Conservation (phyloP, 495 filamentous ascomycete species). For the Amorphotheca resinae region DNA sequence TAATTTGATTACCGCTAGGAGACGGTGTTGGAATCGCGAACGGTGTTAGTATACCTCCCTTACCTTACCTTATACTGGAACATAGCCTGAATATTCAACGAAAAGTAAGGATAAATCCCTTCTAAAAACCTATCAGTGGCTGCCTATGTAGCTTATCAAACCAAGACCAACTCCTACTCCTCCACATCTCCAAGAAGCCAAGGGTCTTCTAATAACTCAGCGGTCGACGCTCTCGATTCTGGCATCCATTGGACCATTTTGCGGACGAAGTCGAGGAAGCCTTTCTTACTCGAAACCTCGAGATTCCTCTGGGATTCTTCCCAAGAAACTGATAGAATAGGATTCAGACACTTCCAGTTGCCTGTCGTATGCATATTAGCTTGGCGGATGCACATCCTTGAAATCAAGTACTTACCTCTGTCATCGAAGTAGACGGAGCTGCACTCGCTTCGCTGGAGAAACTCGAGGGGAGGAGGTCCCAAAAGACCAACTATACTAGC, state of each 20-base stretch:
- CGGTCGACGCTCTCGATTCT: slow-evolving; percentile 30
- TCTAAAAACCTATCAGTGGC: slow-evolving; percentile 1
- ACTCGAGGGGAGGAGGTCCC: slow-evolving; percentile 19
- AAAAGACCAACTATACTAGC: slow-evolving; percentile 25
- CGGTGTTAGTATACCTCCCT: too few relatives aligned
- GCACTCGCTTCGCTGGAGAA: slow-evolving; percentile 11
- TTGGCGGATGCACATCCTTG: slow-evolving; percentile 6
- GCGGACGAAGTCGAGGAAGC: slow-evolving; percentile 32
- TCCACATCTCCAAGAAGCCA: slow-evolving; percentile 22
- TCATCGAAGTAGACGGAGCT: slow-evolving; percentile 15
- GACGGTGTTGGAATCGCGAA: too few relatives aligned
- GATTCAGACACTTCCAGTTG: slow-evolving; percentile 13
- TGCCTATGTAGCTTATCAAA: slow-evolving; percentile 2
- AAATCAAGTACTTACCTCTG: slow-evolving; percentile 11
- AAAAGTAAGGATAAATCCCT: too few relatives aligned
- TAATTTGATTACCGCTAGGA: too few relatives aligned
- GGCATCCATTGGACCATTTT: slow-evolving; percentile 40
- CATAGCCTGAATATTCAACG: too few relatives aligned
- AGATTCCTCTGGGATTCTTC: slow-evolving; percentile 7
- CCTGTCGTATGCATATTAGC: slow-evolving; percentile 12
- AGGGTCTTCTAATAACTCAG: slow-evolving; percentile 29
- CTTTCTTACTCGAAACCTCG: slow-evolving; percentile 26
- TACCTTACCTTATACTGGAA: too few relatives aligned
- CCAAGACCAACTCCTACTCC: slow-evolving; percentile 1
- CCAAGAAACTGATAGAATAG: slow-evolving; percentile 7